phyloP scores from a whole-genome alignment of 2,329 filamentous ascomycete genomes.

The Ascochyta fabae region DNA sequence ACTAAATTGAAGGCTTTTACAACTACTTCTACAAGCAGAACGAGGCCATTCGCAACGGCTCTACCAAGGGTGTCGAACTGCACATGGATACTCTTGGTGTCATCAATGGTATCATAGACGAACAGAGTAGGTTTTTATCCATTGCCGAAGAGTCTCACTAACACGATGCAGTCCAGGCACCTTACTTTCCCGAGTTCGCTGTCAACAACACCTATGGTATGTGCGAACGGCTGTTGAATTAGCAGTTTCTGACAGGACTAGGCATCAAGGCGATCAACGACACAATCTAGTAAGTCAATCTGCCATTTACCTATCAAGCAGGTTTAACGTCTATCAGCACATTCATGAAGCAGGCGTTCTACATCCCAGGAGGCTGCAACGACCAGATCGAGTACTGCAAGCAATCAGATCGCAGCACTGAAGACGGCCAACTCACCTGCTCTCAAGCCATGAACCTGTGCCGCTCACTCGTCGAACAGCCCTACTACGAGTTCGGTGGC shows the following conservation, averaged over 20 bases:
- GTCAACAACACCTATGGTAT: conserved; percentile 62
- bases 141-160: not conserved
- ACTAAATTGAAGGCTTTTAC: conserved; percentile 50
- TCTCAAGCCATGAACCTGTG: conserved; percentile 50
- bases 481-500: conserved; percentile 50
- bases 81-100: conserved; percentile 62
- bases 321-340: conserved; percentile 14
- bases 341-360: conserved; percentile 53
- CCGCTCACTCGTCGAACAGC: conserved; percentile 52
- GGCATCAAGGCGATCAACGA: conserved; percentile 55
- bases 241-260: not conserved
- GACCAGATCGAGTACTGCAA: conserved; percentile 59
- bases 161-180: conserved; percentile 47
- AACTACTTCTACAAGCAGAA: conserved; percentile 65
- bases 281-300: conserved; percentile 48
- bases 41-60: conserved; percentile 57
- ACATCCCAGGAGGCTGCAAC: conserved; percentile 57
- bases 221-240: too few species aligned
- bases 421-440: conserved; percentile 45
- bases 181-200: conserved; percentile 51
- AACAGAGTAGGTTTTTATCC: conserved; percentile 36
- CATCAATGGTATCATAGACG: conserved; percentile 62
- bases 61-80: conserved; percentile 55
- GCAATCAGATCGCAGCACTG: conserved; percentile 31
- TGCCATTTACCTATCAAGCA: too few species aligned